Base-by-base conservation (phyloP, 441 rosid genomes). In the Bocquillonia castaneifolia region DNA sequence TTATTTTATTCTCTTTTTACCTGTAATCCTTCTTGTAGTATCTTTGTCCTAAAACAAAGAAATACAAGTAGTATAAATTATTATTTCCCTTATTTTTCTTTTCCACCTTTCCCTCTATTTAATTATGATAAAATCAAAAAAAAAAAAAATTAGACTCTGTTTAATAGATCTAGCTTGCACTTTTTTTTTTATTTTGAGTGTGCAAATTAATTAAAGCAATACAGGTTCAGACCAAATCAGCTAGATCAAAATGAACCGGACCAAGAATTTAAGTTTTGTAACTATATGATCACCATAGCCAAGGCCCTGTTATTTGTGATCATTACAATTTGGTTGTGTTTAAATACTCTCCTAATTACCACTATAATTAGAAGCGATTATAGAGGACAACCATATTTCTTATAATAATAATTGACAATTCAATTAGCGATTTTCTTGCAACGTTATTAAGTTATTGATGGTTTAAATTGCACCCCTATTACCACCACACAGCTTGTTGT, bases 1-100 rank as follows among this genome's bases (percentile, higher is more conserved):
- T 62, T 75, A 22, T 64, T 42, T 31, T 34, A 15, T 39, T 29
- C 31, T 44, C 62, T 52, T n/a, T 13, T 42, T 9, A 3, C 54
- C 18, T 15, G 22, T 25, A 25, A 53, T 29, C 28, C 13, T 14
- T 7, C 37, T 9, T 26, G 3, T 7, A 55, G 28, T n/a, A n/a
- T n/a, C n/a, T n/a, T n/a, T n/a, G n/a, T n/a, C n/a, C n/a, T n/a
- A n/a, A n/a, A n/a, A n/a, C n/a, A 36, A 2, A 10, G 7, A 28
- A 42, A 62, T 7, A n/a, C 0, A 12, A 9, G 60, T 25, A 2
- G 4, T 25, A 28, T 60, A 23, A 37, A n/a, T 67, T 14, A 10
- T 0, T 47, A 1, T 10, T 40, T n/a, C 58, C 50, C 15, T 50
- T 13, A 10, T 63, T 3, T 6, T 26, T 42, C n/a, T 40, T 23